phyloP scores from a whole-genome alignment of 2,329 filamentous ascomycete species.

The Trichoderma sp. region DNA sequence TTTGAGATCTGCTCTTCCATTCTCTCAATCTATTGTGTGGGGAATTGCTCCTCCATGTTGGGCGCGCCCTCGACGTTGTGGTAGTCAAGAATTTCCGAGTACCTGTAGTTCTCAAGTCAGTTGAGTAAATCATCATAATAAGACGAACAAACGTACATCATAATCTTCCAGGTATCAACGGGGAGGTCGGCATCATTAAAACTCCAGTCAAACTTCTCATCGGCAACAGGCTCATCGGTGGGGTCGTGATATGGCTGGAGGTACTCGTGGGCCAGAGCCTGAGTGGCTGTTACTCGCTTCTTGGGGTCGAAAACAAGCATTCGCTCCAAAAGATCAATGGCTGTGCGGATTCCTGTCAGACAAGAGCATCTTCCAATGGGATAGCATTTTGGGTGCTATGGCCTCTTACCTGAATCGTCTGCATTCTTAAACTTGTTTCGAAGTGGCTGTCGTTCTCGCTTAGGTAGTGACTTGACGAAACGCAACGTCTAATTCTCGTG shows the following conservation, averaged over 20 bases:
- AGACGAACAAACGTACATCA: constrained; percentile 70
- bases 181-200: constrained; percentile 98
- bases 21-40: constrained; percentile 34
- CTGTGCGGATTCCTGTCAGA: constrained; percentile 41
- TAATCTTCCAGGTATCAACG: constrained; percentile 99
- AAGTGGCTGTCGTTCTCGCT: constrained; percentile 86
- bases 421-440: constrained; percentile 92
- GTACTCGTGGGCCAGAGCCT: constrained; percentile 88
- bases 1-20: neutral
- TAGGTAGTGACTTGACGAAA: constrained; percentile 96
- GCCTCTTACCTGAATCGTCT: constrained; percentile 69
- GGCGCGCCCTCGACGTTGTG: constrained; percentile 75
- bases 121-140: neutral
- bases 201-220: constrained; percentile 99
- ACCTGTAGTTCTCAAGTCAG: constrained; percentile 58
- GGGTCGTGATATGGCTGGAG: constrained; percentile 96
- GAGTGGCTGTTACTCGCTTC: constrained; percentile 83
- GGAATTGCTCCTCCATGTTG: constrained; percentile 43
- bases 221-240: constrained; percentile 89
- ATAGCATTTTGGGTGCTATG: neutral
- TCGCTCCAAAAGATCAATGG: constrained; percentile 87
- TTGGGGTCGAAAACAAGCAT: constrained; percentile 99
- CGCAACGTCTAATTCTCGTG: constrained; percentile 67
- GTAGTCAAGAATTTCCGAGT: constrained; percentile 97
- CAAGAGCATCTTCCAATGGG: neutral